Percentiles rank a stretch among this genome's conserved stretches.
These are phyloP conservation scores for Chrysoporthe cubensis DNA, from an alignment of 2,329 filamentous ascomycete genomes.

Conservation along the genomic window DNA sequence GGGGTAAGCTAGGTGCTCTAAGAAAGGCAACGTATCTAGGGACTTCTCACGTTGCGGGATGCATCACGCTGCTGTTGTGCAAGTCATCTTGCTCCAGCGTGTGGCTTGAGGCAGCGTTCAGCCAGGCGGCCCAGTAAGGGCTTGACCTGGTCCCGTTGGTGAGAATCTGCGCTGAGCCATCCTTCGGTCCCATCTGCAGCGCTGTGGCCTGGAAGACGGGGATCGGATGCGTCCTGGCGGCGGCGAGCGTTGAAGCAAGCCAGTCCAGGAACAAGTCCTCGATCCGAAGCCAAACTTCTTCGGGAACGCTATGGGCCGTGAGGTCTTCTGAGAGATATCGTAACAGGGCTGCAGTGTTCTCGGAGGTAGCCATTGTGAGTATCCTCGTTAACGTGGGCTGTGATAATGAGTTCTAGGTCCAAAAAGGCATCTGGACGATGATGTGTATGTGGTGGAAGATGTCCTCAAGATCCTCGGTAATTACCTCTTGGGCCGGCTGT, in stretches of 20 bases:
- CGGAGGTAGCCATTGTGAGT: conserved; percentile 9
- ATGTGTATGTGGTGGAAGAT: too few relatives aligned
- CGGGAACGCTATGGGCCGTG: neutral
- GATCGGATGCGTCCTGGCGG: conserved; percentile 7
- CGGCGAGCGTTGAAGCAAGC: conserved; percentile 5
- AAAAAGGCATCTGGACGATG: neutral
- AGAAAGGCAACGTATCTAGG: neutral
- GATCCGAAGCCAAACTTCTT: conserved; percentile 13
- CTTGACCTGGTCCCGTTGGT: neutral
- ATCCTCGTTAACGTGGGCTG: too few relatives aligned
- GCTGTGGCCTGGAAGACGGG: conserved; percentile 1
- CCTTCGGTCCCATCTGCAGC: conserved; percentile 8
- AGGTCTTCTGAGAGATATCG: conserved; percentile 1
- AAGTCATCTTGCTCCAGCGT: conserved; percentile 18
- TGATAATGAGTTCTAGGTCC: neutral
- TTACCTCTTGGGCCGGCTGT: neutral
- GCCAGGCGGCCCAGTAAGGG: conserved; percentile 16
- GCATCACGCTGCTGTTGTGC: conserved; percentile 17
- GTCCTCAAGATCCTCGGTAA: neutral
- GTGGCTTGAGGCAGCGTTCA: conserved; percentile 16
- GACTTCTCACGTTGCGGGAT: conserved; percentile 5
- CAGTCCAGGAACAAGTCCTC: conserved; percentile 18
- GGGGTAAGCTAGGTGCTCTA: neutral
- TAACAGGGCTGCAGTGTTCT: conserved; percentile 10
- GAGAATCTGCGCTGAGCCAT: conserved; percentile 8